These are phyloP conservation scores for Erodium maritimum DNA, from an alignment of 345 rosid species.

Conservation along the genomic window DNA sequence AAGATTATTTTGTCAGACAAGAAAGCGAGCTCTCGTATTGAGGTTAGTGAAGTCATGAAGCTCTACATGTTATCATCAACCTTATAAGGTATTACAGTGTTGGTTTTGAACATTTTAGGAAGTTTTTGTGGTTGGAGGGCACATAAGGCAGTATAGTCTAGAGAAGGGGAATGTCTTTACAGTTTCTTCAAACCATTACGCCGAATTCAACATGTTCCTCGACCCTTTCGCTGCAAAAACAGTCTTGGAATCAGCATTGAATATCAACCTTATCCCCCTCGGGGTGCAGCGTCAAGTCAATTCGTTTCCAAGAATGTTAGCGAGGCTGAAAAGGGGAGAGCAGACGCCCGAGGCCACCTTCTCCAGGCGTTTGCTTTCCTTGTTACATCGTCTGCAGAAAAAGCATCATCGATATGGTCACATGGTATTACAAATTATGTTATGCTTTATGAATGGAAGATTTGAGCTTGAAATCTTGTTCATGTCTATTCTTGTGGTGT, in stretches of 20 bases:
- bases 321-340: constrained; percentile 13
- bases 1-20: constrained; percentile 33
- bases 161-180: constrained; percentile 53
- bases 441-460: not conserved
- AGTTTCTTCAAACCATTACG: constrained; percentile 32
- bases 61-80: not conserved
- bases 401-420: constrained; percentile 49
- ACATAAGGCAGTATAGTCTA: constrained; percentile 20
- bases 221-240: constrained; percentile 77
- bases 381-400: constrained; percentile 33
- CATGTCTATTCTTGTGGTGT: constrained; percentile 3
- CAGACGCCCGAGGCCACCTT: constrained; percentile 55
- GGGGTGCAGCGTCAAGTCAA: constrained; percentile 36
- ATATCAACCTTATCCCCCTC: constrained; percentile 68
- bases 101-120: constrained; percentile 24
- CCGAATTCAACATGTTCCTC: constrained; percentile 82
- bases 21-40: constrained; percentile 31
- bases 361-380: constrained; percentile 35
- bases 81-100: too few relatives aligned
- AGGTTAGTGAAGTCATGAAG: constrained; percentile 29
- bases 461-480: too few relatives aligned
- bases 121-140: constrained; percentile 75
- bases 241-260: constrained; percentile 47
- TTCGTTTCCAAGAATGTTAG: constrained; percentile 28
- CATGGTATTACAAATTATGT: constrained; percentile 30